These are phyloP conservation scores for Metroxylon sagu DNA, from an alignment of 176 grass and related monocot genomes.

Conservation along the genomic window DNA sequence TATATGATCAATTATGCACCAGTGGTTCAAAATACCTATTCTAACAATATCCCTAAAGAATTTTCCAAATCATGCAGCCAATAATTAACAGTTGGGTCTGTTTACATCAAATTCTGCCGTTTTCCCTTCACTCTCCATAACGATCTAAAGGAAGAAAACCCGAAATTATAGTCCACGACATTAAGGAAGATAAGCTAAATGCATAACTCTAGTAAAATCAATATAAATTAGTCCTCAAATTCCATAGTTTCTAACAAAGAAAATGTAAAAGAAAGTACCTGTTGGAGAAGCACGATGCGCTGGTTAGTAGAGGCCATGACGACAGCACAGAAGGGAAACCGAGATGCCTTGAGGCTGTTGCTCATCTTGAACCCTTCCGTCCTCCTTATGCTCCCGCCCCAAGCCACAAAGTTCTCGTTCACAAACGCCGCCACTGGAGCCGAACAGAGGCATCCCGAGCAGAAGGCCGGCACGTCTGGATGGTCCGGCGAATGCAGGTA, in stretches of 20 bases:
- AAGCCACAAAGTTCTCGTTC: conserved; percentile 82
- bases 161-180: neutral
- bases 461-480: conserved; percentile 75
- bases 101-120: too few species aligned
- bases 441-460: conserved; percentile 48
- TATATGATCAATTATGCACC: too few species aligned
- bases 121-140: too few species aligned
- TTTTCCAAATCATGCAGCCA: too few species aligned
- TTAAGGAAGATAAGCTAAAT: conserved; percentile 3
- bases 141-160: too few species aligned
- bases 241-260: too few species aligned
- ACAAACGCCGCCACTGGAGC: conserved; percentile 64
- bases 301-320: conserved; percentile 79
- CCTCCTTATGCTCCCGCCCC: conserved; percentile 94
- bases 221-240: neutral
- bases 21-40: too few species aligned
- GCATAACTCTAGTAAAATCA: conserved; percentile 11
- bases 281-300: conserved; percentile 77
- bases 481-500: conserved; percentile 95
- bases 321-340: conserved; percentile 83
- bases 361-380: conserved; percentile 99
- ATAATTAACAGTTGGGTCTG: too few species aligned
- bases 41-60: too few species aligned
- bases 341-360: conserved; percentile 85
- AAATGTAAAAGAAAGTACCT: conserved; percentile 33